Evolutionary conservation across 2,329 filamentous ascomycete genomes (phyloP).

Genomic region (Stemphylium lycopersici): DNA sequence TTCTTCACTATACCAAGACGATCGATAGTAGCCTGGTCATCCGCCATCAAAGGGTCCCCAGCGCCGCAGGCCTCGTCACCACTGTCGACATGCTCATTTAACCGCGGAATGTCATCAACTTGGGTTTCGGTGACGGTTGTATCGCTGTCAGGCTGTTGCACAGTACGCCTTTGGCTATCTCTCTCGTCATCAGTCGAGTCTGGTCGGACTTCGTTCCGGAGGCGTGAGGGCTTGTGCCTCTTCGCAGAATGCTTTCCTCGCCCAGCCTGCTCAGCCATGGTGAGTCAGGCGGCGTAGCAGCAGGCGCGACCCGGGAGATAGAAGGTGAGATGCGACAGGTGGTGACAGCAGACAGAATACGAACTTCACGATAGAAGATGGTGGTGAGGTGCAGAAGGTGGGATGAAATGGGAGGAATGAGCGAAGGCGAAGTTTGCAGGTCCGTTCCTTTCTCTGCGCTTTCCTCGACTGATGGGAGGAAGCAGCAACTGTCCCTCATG

Average conservation of each 20-base stretch:
- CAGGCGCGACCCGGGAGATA: neutral
- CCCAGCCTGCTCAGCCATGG: conserved; percentile 20
- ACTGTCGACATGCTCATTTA: neutral
- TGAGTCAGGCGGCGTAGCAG: neutral
- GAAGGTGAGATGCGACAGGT: neutral
- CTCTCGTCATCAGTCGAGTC: conserved; percentile 23
- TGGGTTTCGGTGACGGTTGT: conserved; percentile 28
- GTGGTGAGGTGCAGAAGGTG: neutral
- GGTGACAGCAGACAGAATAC: neutral
- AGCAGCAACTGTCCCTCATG: conserved; percentile 14
- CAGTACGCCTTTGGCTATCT: neutral
- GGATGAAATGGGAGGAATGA: neutral
- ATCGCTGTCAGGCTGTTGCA: conserved; percentile 31
- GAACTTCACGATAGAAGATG: neutral
- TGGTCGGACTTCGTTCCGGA: conserved; percentile 27
- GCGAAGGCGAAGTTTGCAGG: conserved; percentile 14
- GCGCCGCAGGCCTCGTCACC: neutral
- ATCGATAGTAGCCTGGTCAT: conserved; percentile 4
- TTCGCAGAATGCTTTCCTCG: conserved; percentile 13
- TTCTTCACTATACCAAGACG: conserved; percentile 4
- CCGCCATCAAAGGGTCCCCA: conserved; percentile 4
- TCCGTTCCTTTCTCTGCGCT: conserved; percentile 20
- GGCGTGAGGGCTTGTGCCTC: conserved; percentile 22
- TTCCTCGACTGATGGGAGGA: conserved; percentile 18
- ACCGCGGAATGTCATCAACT: neutral